These are phyloP conservation scores for Silybum marianum DNA, from an alignment of 129 eudicot species.

Conservation along the genomic window DNA sequence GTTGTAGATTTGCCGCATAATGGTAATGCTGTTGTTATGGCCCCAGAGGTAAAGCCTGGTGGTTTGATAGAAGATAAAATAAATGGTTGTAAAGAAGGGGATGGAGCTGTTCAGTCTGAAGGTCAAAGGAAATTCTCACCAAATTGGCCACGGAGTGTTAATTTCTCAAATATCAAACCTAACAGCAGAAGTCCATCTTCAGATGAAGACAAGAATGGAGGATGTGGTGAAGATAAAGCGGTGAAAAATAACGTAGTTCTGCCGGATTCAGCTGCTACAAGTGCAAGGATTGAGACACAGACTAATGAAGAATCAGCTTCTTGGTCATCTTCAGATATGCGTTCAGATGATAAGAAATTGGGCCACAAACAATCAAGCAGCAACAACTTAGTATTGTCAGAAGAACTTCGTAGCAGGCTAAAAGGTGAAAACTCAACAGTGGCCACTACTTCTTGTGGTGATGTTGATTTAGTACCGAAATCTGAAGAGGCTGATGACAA, in stretches of 20 bases:
- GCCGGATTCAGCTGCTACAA: slow-evolving; percentile 30
- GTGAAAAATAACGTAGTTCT: slow-evolving; percentile 13
- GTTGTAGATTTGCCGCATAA: neutral
- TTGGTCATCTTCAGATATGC: slow-evolving; percentile 43
- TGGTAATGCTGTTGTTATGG: neutral
- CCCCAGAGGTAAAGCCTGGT: slow-evolving; percentile 20
- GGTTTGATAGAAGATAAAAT: slow-evolving; percentile 18
- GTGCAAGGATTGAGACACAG: slow-evolving; percentile 35
- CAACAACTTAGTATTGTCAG: neutral
- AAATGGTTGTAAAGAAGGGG: slow-evolving; percentile 13
- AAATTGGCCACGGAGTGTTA: slow-evolving; percentile 6
- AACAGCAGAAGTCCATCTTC: slow-evolving; percentile 8
- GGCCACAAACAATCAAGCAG: slow-evolving; percentile 27
- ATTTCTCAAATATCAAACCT: slow-evolving; percentile 14
- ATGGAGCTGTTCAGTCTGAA: slow-evolving; percentile 26
- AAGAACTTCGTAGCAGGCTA: neutral
- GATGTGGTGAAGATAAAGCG: slow-evolving; percentile 23
- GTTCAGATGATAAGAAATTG: slow-evolving; percentile 28
- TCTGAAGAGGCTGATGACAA: slow-evolving; percentile 26
- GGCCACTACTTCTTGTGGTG: slow-evolving; percentile 26
- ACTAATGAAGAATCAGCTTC: slow-evolving; percentile 43
- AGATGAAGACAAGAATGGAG: slow-evolving; percentile 27
- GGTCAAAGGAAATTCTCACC: neutral
- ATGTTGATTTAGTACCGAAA: slow-evolving; percentile 22
- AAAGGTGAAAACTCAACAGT: slow-evolving; percentile 14